phyloP scores from a whole-genome alignment of 257 asterid species.

The Leptodermis oblonga region DNA sequence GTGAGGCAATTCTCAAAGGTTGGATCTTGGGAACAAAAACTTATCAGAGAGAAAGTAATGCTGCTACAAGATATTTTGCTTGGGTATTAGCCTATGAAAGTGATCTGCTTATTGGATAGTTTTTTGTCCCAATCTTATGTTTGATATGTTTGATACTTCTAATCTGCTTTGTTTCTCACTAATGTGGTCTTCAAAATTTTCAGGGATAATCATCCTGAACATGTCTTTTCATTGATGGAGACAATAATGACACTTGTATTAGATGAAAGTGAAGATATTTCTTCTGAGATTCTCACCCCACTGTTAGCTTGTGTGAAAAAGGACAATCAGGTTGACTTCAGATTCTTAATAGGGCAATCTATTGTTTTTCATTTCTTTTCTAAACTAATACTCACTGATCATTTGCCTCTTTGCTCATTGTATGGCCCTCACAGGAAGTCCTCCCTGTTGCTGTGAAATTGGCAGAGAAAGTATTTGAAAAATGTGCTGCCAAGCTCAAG shows the following conservation, averaged over 20 bases:
- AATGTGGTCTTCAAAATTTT: background rate
- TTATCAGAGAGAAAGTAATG: too few relatives aligned
- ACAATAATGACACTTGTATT: slow-evolving; percentile 85
- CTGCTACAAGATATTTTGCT: too few relatives aligned
- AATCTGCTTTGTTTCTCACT: background rate
- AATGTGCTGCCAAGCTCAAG: slow-evolving; percentile 60
- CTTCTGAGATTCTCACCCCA: slow-evolving; percentile 60
- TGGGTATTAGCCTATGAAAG: too few relatives aligned
- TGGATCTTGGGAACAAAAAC: too few relatives aligned
- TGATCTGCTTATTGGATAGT: too few relatives aligned
- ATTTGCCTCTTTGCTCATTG: background rate
- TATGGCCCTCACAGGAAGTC: slow-evolving; percentile 40
- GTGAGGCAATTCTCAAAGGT: too few relatives aligned
- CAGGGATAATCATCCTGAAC: slow-evolving; percentile 65
- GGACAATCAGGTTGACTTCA: slow-evolving; percentile 56
- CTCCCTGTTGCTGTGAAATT: slow-evolving; percentile 58
- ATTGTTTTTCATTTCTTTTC: background rate
- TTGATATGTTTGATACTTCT: too few relatives aligned
- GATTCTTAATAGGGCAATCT: background rate
- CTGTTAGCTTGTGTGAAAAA: slow-evolving; percentile 60
- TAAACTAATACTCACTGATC: background rate
- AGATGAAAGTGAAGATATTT: slow-evolving; percentile 89
- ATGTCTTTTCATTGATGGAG: slow-evolving; percentile 75
- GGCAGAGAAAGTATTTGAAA: slow-evolving; percentile 66
- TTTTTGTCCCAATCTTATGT: too few relatives aligned